Base-by-base conservation (phyloP, 2,329 filamentous ascomycete genomes). In the Cladosporium colombiae region DNA sequence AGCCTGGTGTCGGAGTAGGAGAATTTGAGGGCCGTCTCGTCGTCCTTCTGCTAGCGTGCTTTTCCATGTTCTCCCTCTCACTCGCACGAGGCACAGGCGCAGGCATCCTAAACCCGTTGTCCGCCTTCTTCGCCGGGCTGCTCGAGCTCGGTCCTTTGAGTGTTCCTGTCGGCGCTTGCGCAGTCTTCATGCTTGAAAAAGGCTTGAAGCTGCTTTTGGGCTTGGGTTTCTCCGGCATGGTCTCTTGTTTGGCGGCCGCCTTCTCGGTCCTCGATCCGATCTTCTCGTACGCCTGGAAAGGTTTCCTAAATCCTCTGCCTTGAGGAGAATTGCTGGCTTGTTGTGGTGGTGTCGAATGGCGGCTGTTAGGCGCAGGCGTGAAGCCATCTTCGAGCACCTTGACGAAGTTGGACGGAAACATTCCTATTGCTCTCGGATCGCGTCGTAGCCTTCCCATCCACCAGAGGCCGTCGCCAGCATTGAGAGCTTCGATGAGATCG, bases 391-490 rank as follows among this genome's bases (percentile, higher is more conserved):
- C 90, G 35, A 99, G 85, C 6, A 99, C 86, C 76, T 96, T 88
- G 75, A 99, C 95, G 75, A 99, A 99, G 80, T 99, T 99, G 74
- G 93, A 97, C 0, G 95, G 95, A 75, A 99, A 99, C 23, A 95
- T 84, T 63, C 95, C 95, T 73, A 97, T 89, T 74, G 94, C 93
- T 74, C 93, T 88, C 78, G 91, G 90, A 80, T 99, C 95, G 72
- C 95, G 88, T 75, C 89, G 91, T 75, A 99, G 81, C 69, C 94
- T 88, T 57, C 95, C 95, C 80, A 93, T 97, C 95, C 95, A 99
- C 95, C 95, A 99, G 56, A 92, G 93, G 62, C 95, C 95, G 80
- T 99, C 95, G 69, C 95, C 95, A 23, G 95, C 95, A 78, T 99
- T 99, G 62, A 99, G 84, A 75, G 94, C 97, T 86, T 99, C 95